Conservation (phyloP, 768 basidiomycete species). For the Lactarius psammicola region DNA sequence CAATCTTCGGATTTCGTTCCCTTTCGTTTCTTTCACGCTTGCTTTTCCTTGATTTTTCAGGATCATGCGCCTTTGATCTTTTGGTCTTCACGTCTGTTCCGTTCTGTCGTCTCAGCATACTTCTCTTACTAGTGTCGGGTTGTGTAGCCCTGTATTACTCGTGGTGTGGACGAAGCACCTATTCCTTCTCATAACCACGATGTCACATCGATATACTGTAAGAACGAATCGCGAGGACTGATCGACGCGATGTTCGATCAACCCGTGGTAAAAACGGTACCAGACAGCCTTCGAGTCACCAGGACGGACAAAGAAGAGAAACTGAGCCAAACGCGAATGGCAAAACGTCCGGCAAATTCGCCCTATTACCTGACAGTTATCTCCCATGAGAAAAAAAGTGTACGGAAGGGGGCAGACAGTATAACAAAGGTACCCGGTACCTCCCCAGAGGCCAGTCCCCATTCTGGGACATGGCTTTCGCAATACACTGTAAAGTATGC, state of each 20-base stretch:
- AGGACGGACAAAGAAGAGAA: neutral
- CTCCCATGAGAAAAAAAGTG: neutral
- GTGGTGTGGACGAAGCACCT: neutral
- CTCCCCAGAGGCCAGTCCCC: neutral
- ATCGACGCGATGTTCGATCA: neutral
- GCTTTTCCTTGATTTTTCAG: neutral
- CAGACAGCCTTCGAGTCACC: neutral
- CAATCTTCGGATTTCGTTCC: constrained; percentile 1
- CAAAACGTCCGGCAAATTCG: neutral
- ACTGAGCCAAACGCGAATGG: neutral
- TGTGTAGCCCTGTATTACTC: constrained; percentile 2
- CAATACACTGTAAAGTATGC: neutral
- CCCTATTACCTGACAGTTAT: no score
- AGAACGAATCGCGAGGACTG: neutral
- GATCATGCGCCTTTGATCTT: neutral
- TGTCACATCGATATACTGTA: neutral
- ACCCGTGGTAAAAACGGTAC: neutral
- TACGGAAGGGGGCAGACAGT: neutral
- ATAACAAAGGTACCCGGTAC: neutral
- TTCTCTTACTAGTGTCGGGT: constrained; percentile 11
- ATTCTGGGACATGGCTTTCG: neutral
- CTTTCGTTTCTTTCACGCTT: constrained; percentile 1
- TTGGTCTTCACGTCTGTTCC: constrained; percentile 6
- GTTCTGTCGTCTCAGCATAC: constrained; percentile 1
- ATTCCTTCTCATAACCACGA: neutral